These are phyloP conservation scores for Stagonosporopsis rhizophila DNA, from an alignment of 2,329 filamentous ascomycete genomes.

Conservation along the genomic window DNA sequence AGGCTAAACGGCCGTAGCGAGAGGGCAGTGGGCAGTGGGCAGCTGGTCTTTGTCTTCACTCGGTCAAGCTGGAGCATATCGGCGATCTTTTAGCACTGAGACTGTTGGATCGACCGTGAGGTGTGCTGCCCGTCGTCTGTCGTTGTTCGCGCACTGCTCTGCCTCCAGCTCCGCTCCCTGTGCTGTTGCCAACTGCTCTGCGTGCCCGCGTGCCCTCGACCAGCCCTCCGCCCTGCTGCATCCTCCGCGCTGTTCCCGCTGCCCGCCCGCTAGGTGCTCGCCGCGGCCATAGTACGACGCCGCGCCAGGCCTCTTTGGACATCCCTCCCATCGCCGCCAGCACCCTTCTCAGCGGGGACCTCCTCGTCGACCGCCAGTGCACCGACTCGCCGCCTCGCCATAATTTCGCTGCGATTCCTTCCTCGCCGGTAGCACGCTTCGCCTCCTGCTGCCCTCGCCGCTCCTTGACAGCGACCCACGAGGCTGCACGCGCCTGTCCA, in stretches of 20 bases:
- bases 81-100: constrained; percentile 15
- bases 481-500: constrained; percentile 26
- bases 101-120: constrained; percentile 3
- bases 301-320: constrained; percentile 15
- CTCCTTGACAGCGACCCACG: constrained; percentile 10
- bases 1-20: constrained; percentile 16
- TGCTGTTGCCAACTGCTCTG: neutral
- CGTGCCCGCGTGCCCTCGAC: neutral
- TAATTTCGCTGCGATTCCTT: constrained; percentile 5
- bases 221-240: neutral
- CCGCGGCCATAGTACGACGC: neutral
- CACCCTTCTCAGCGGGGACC: constrained; percentile 16
- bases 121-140: too few relatives aligned
- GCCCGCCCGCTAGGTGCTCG: neutral
- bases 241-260: constrained; percentile 1
- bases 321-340: constrained; percentile 17
- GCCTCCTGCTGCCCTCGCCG: constrained; percentile 5
- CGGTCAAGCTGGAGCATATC: constrained; percentile 1
- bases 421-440: constrained; percentile 5
- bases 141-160: neutral
- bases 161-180: neutral
- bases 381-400: constrained; percentile 13
- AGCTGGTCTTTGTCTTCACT: constrained; percentile 12
- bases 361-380: constrained; percentile 23
- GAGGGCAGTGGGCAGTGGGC: too few relatives aligned